Conservation (phyloP, 2,329 filamentous ascomycete genomes). For the Cladophialophora chaetospira region DNA sequence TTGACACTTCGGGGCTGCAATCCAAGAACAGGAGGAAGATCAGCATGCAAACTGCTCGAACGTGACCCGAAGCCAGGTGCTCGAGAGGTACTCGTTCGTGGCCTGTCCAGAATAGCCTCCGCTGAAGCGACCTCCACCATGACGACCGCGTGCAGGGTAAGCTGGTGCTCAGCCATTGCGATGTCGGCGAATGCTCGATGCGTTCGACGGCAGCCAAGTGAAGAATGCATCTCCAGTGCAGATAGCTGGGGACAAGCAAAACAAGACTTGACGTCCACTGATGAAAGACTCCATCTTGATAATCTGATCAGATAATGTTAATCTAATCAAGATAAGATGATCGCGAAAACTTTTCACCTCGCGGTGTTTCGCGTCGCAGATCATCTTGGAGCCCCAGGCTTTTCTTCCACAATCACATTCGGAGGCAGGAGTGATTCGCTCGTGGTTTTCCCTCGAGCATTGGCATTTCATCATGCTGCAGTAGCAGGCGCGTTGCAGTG, state of each 20-base stretch:
- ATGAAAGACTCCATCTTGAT: background rate
- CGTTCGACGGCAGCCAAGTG: background rate
- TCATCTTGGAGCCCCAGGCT: background rate
- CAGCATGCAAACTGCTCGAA: conserved; percentile 1
- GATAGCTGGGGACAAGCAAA: background rate
- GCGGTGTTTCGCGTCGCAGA: background rate
- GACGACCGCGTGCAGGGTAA: background rate
- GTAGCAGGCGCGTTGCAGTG: background rate
- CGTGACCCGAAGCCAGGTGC: background rate
- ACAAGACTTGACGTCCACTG: background rate
- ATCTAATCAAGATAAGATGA: conserved; percentile 18
- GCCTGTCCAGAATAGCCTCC: background rate
- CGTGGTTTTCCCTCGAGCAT: background rate
- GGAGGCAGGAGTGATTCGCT: background rate
- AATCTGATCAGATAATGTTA: conserved; percentile 15
- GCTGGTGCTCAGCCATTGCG: background rate
- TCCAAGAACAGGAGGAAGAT: background rate
- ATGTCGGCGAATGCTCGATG: background rate
- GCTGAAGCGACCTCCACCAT: background rate
- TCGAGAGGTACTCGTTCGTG: background rate
- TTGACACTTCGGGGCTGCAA: background rate
- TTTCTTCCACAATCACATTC: background rate
- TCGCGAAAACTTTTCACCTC: background rate
- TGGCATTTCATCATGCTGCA: conserved; percentile 7
- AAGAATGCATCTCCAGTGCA: background rate